A percentile compares a stretch with the other conserved stretches of the same genome.
Conservation (phyloP, 2,329 filamentous ascomycete species). For the Cladosporium oxysporum region DNA sequence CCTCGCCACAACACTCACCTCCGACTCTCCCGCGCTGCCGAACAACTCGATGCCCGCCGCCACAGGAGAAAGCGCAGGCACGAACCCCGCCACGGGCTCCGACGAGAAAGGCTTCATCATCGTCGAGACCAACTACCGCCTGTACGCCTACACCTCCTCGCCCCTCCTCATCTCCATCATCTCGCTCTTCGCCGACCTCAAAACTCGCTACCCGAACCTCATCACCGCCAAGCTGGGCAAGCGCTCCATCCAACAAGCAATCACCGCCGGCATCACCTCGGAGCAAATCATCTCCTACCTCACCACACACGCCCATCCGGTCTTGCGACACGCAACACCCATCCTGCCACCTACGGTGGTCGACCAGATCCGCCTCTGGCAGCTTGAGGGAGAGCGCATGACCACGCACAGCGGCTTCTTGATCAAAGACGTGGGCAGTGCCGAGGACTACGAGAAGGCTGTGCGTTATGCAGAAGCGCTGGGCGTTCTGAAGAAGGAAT, state of each 20-base stretch:
- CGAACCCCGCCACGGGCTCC: conserved; percentile 36
- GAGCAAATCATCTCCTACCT: conserved; percentile 96
- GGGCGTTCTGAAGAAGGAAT: conserved; percentile 86
- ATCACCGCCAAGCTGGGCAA: conserved; percentile 90
- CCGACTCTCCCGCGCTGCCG: conserved; percentile 70
- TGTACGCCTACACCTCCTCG: conserved; percentile 95
- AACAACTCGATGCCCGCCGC: conserved; percentile 70
- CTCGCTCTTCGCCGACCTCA: conserved; percentile 82
- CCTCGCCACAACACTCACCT: conserved; percentile 89
- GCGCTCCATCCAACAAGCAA: conserved; percentile 81
- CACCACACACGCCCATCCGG: conserved; percentile 87
- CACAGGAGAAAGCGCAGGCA: conserved; percentile 44
- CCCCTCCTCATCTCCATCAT: conserved; percentile 94
- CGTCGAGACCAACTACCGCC: conserved; percentile 94
- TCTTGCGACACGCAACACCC: conserved; percentile 77
- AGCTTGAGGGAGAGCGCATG: conserved; percentile 95
- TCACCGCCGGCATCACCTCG: conserved; percentile 86
- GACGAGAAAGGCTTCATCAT: conserved; percentile 79
- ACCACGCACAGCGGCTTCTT: conserved; percentile 79
- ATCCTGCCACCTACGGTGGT: conserved; percentile 92
- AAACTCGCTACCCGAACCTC: conserved; percentile 90
- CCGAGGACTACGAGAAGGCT: conserved; percentile 69
- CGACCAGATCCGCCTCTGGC: conserved; percentile 96
- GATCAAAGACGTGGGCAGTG: conserved; percentile 75
- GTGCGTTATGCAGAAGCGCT: conserved; percentile 81